Evolutionary conservation across 148 eudicot species (phyloP), one percentile per base, ranked within the genome.

Genomic region (Fallopia convolvulus): DNA sequence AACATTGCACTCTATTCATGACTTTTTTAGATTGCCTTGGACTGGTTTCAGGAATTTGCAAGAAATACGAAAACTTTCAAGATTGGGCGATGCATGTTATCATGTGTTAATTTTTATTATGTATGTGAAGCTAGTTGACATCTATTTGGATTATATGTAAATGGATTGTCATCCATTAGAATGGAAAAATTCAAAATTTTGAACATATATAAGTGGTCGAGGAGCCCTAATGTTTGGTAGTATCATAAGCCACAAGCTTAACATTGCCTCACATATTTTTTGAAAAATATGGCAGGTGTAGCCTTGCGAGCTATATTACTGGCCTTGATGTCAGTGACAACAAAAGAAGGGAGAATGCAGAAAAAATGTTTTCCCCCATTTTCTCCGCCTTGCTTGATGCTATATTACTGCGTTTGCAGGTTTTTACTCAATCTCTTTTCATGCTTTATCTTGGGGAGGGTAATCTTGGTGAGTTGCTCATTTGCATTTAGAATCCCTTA

Each of bases 361-460:
- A 88, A 80, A 90, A 84, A 23, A 44, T 83, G 14, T 89, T 88
- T 83, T 79, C 70, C 73, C 88, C 97, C 75, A 79, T 95, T 70
- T 91, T 91, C 85, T 89, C 90, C 30, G 90, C 90, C 77, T 89
- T 95, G 82, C 87, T 95, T 83, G 97, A 93, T 84, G 90, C 97
- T 80, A 83, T 95, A 77, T 80, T 93, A 58, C 81, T 88, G 83
- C 97, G 91, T 71, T 85, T 85, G 83, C 99, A 95, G 99, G 99
- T 95, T 77, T 44, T 53, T n/a, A 41, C 3, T 11, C 48, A 32
- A n/a, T 36, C 10, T 18, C 70, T 60, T 8, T 30, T 42, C 15
- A 48, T 20, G 75, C 53, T 44, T 73, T 36, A 10, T 36, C 46
- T 13, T 68, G 21, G 41, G 11, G 20, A 36, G 44, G 72, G 72